Conservation (phyloP, 192 early-diverging fungal genomes). For the Coemansia sp. region DNA sequence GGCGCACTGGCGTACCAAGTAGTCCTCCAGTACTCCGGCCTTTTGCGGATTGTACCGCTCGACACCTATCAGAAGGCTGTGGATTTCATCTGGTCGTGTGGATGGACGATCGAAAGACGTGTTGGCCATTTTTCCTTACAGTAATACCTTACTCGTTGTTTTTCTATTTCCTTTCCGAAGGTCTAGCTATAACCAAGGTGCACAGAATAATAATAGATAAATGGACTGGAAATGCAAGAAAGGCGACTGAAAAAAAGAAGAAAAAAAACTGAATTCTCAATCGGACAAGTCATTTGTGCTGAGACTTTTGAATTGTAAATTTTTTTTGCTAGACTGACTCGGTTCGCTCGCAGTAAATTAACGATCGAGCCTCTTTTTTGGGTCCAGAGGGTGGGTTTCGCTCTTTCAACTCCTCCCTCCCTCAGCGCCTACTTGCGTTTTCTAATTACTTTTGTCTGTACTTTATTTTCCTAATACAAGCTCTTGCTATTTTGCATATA, state of each 20-base stretch:
- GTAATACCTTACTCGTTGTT: neutral
- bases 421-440: neutral
- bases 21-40: slow-evolving; percentile 79
- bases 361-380: neutral
- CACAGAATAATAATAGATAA: neutral
- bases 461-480: neutral
- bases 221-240: slow-evolving; percentile 1
- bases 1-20: slow-evolving; percentile 78
- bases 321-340: too few species aligned
- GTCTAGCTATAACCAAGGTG: neutral
- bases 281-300: neutral
- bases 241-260: neutral
- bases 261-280: neutral
- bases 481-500: neutral
- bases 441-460: neutral
- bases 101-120: slow-evolving; percentile 41
- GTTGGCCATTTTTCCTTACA: slow-evolving; percentile 8
- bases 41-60: slow-evolving; percentile 94
- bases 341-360: neutral
- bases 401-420: too few species aligned
- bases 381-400: too few species aligned
- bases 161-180: neutral
- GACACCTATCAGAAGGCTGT: slow-evolving; percentile 74
- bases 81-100: slow-evolving; percentile 73
- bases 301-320: neutral